A percentile compares a stretch with the other conserved stretches of the same genome.
phyloP scores from a whole-genome alignment of 495 filamentous ascomycete genomes.

The Xylaria sp. region DNA sequence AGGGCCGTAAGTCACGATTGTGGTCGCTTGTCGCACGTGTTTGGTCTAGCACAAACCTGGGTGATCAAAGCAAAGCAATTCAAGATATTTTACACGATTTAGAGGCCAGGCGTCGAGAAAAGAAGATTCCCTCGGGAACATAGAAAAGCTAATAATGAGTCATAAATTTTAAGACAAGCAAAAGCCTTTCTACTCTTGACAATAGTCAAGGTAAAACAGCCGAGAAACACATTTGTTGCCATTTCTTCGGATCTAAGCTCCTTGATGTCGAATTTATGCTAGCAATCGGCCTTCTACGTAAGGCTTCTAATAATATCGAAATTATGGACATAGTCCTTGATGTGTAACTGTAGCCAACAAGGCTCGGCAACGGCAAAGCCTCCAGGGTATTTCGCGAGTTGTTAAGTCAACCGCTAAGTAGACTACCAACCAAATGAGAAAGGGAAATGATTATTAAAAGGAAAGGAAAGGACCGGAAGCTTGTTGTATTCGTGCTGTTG shows the following conservation, averaged over 20 bases:
- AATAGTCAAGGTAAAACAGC: background rate
- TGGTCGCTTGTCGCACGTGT: background rate
- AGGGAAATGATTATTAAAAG: too few relatives aligned
- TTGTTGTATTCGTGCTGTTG: too few relatives aligned
- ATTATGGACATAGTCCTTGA: background rate
- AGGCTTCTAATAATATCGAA: background rate
- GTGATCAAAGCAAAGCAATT: background rate
- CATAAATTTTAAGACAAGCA: background rate
- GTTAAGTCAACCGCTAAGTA: too few relatives aligned
- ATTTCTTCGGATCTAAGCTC: conserved; percentile 86
- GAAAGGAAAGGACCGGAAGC: too few relatives aligned
- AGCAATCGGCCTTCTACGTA: background rate
- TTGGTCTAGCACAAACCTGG: conserved; percentile 1
- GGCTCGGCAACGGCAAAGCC: too few relatives aligned
- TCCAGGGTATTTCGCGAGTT: too few relatives aligned
- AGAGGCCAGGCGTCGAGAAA: background rate
- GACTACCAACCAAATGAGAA: too few relatives aligned
- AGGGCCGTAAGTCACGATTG: background rate
- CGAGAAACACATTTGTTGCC: conserved; percentile 68
- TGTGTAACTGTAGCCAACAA: too few relatives aligned
- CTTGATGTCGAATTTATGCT: background rate
- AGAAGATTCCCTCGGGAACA: background rate
- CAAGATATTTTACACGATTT: background rate
- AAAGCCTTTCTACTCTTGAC: background rate
- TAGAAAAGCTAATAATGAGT: background rate